Evolutionary conservation across 1,284 basidiomycete species (phyloP), one percentile per base, ranked within the genome.

Genomic region (Grifola frondosa): DNA sequence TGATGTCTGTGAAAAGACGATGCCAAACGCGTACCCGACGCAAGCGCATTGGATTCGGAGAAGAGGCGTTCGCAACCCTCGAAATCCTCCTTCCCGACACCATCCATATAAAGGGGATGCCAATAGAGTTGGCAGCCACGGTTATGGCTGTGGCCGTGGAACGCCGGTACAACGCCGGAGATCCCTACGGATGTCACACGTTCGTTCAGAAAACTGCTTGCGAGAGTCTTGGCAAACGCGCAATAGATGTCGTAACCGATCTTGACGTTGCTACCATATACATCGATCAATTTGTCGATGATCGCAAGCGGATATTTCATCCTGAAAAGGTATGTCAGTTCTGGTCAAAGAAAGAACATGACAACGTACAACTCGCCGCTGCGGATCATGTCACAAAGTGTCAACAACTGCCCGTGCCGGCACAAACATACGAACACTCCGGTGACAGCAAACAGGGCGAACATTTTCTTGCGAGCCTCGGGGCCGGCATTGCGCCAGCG

Each of bases 191-290:
- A 34, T 5, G 12, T 12, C 0, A 43, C 52, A 16, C 39, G n/a
- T 3, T 24, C 9, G 3, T 52, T 54, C 1, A 68, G 53, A 1
- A 50, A 59, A 41, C 61, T 68, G 5, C 20, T 40, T 0, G 7
- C 13, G 3, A 69, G 36, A 0, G 63, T 68, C 6, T 30, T 45
- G 4, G 32, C 26, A 37, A 66, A 64, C 1, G 47, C 38, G 42
- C 69, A 71, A 0, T 57, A 63, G 26, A 70, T 66, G 49, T 70
- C 67, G 48, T 70, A 70, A 1, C 57, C 66, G 10, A 63, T 26
- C 0, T 56, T 35, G 16, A 59, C 39, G 2, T 53, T 25, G 0
- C 24, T 15, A 1, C 53, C 56, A 16, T 63, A 49, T 4, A 58
- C 35, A 6, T 63, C 45, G 3, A 66, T 40, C 2, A 56, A 44